Conservation (phyloP, 2,329 filamentous ascomycete species). For the Paracoccidioides lutzii region DNA sequence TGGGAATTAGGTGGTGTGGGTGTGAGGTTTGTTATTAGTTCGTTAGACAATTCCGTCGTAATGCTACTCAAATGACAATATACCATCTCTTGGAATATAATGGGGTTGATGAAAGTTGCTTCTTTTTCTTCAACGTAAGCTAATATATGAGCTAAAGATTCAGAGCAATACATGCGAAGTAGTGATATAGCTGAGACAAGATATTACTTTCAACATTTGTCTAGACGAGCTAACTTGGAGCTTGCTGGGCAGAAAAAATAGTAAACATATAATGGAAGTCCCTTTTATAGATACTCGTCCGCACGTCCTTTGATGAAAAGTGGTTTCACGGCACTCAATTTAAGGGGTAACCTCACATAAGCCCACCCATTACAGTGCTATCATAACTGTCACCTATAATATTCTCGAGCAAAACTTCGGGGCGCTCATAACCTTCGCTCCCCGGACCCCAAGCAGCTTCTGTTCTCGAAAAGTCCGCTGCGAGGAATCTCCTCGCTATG, state of each 20-base stretch:
- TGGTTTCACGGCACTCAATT: neutral
- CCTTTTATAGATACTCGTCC: too few relatives aligned
- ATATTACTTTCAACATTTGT: too few relatives aligned
- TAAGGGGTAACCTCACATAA: neutral
- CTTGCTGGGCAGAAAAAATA: too few relatives aligned
- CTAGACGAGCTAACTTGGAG: too few relatives aligned
- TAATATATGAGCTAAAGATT: too few relatives aligned
- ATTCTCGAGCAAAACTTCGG: slow-evolving; percentile 1
- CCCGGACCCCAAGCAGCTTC: neutral
- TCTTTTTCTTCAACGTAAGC: too few relatives aligned
- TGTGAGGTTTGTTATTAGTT: neutral
- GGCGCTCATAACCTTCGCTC: neutral
- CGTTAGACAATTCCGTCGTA: neutral
- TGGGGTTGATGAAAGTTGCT: too few relatives aligned
- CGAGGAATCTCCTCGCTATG: slow-evolving; percentile 47
- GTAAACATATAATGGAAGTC: too few relatives aligned
- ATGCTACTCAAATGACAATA: too few relatives aligned
- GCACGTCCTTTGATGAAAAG: neutral
- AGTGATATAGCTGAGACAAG: too few relatives aligned
- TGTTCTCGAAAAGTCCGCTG: slow-evolving; percentile 24
- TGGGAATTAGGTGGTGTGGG: neutral
- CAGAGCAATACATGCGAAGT: too few relatives aligned
- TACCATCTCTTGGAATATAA: too few relatives aligned
- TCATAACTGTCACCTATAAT: slow-evolving; percentile 2
- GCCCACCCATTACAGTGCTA: neutral